A percentile compares a stretch with the other conserved stretches of the same genome.
These are phyloP conservation scores for Trichoderma endophyticum DNA, from an alignment of 2,329 filamentous ascomycete species.

Conservation along the genomic window DNA sequence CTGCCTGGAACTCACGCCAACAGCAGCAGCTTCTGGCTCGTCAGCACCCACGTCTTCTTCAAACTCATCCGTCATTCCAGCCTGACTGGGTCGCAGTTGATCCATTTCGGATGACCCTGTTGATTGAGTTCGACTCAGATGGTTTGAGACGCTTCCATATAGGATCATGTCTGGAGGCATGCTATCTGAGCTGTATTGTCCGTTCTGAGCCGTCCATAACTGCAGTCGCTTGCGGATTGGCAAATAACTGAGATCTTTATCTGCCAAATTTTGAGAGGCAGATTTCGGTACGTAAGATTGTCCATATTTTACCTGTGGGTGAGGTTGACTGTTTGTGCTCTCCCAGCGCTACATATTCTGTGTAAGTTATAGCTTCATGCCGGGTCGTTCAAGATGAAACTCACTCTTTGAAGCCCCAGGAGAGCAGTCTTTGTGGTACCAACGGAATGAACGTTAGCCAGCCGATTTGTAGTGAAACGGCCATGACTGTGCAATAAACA, in stretches of 20 bases:
- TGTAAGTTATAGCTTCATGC: slow-evolving; percentile 5
- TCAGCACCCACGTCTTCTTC: slow-evolving; percentile 29
- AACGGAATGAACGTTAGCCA: not conserved
- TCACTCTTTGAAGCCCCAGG: slow-evolving; percentile 7
- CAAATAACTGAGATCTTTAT: not conserved
- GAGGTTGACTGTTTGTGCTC: slow-evolving; percentile 13
- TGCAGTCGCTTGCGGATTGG: slow-evolving; percentile 42
- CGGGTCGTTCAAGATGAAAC: not conserved
- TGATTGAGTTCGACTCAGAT: slow-evolving; percentile 33
- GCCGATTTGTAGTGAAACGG: not conserved
- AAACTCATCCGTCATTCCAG: slow-evolving; percentile 26
- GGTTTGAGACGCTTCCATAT: slow-evolving; percentile 30
- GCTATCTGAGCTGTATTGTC: slow-evolving; percentile 22
- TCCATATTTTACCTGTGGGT: slow-evolving; percentile 5
- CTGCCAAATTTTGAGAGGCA: not conserved
- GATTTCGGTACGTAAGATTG: slow-evolving; percentile 5
- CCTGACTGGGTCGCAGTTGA: slow-evolving; percentile 25
- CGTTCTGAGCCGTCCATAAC: slow-evolving; percentile 41
- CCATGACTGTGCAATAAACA: slow-evolving; percentile 26
- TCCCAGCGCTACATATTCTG: slow-evolving; percentile 19
- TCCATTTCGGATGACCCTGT: slow-evolving; percentile 34
- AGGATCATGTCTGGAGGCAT: slow-evolving; percentile 28
- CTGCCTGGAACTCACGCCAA: slow-evolving; percentile 28
- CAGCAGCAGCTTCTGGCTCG: slow-evolving; percentile 27
- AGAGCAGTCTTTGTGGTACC: not conserved